A percentile compares a stretch with the other conserved stretches of the same genome.
These are phyloP conservation scores for Codiaeum variegatum DNA, from an alignment of 441 rosid species.

Conservation along the genomic window DNA sequence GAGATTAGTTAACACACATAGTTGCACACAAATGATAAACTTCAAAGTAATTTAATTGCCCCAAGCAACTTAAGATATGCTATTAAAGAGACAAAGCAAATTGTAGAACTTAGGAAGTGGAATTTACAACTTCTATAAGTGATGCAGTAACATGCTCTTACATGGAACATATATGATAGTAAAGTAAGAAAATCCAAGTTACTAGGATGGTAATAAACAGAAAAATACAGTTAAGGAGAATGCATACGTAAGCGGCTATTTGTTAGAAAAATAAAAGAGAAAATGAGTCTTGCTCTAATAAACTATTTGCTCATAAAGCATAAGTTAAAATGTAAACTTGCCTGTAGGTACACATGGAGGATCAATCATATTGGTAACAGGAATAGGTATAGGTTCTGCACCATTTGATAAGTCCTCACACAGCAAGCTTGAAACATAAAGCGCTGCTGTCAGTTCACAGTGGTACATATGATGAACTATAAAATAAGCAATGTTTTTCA, in stretches of 20 bases:
- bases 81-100: background rate
- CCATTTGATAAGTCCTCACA: conserved; percentile 48
- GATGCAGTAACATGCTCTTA: background rate
- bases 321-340: conserved; percentile 26
- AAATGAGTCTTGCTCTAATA: background rate
- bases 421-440: conserved; percentile 36
- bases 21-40: background rate
- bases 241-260: background rate
- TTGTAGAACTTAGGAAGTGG: background rate
- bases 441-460: conserved; percentile 18
- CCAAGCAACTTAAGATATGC: background rate
- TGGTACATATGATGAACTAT: conserved; percentile 1
- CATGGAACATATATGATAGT: background rate
- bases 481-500: conserved; percentile 8
- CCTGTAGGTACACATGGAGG: conserved; percentile 47
- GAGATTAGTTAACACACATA: background rate
- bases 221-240: background rate
- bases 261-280: background rate
- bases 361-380: conserved; percentile 43
- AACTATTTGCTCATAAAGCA: background rate
- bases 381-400: conserved; percentile 39
- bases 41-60: background rate
- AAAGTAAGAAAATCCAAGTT: background rate
- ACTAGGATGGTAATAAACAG: background rate
- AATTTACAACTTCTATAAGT: background rate